Base-by-base conservation (phyloP, 192 early-diverging fungal species). In the Backusella morwellensis region DNA sequence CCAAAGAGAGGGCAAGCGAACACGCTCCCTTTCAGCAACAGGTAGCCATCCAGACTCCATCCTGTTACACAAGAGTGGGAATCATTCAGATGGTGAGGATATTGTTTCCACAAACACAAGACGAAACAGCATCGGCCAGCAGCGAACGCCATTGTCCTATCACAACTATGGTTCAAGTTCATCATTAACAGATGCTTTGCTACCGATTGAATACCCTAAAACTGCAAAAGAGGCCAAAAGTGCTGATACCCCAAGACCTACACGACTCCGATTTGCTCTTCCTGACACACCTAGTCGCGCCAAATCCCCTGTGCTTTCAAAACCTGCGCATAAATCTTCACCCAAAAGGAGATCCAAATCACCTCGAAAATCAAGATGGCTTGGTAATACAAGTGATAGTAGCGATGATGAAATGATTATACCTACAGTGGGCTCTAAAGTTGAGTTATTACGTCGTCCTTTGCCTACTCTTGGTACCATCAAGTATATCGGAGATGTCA, bases 381-480 rank as follows among this genome's bases (percentile, higher is more conserved):
- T 69, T 44, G n/a, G 70, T n/a, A 56, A 71, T 66, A 75, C 52
- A 76, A 79, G 78, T 67, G 75, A 73, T 32, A 76, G 75, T 1
- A 75, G 72, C 12, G 77, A 78, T 36, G 80, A 82, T 35, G 80
- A 82, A 40, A 75, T 50, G 19, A 19, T 19, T 6, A n/a, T 56
- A 9, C 73, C 76, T 6, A 63, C 74, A 5, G 38, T 82, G 0
- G 80, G 76, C 23, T 59, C 72, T 2, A 74, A 75, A 17, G 77
- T 78, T 0, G 80, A 82, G 42, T 71, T 82, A 17, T n/a, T 82
- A 17, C 73, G 77, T 19, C 59, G 80, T n/a, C 80, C 80, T 1
- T 63, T 82, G 11, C 80, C 80, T 44, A 82, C 80, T 0, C 73
- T 74, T 44, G 80, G 80, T 9, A 50, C 52, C 9, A 78, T 82